phyloP scores from a whole-genome alignment of 73 alveolate genomes.

The Paramecium biaurelia region DNA sequence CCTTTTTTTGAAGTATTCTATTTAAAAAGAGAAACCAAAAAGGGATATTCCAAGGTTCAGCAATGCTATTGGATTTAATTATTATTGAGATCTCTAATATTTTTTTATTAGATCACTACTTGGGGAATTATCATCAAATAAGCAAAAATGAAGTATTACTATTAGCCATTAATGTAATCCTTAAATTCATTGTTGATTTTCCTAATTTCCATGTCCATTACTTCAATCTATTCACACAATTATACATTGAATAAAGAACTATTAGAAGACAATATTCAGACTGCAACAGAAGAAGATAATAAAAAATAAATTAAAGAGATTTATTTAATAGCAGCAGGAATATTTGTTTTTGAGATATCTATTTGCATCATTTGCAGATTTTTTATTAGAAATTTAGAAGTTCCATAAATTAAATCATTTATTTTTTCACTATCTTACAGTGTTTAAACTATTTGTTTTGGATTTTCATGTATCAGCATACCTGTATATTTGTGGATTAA shows the following conservation, averaged over 20 bases:
- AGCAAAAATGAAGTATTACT: background rate
- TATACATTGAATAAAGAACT: slow-evolving; percentile 27
- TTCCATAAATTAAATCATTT: background rate
- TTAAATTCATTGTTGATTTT: background rate
- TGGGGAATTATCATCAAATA: background rate
- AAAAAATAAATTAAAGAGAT: background rate
- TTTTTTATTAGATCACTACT: background rate
- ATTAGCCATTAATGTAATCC: background rate
- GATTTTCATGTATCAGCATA: background rate
- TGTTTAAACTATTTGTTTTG: slow-evolving; percentile 12
- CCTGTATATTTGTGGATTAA: slow-evolving; percentile 26
- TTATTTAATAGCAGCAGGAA: background rate
- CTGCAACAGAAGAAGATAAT: slow-evolving; percentile 17
- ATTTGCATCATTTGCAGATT: background rate
- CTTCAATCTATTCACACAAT: slow-evolving; percentile 19
- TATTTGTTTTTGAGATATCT: background rate
- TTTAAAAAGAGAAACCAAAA: slow-evolving; percentile 27
- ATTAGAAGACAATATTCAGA: background rate
- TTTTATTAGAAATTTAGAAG: background rate
- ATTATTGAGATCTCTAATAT: background rate
- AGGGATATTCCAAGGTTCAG: background rate
- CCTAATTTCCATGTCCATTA: background rate
- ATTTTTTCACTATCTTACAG: background rate
- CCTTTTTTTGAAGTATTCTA: slow-evolving; percentile 49
- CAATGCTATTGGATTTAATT: slow-evolving; percentile 21